Evolutionary conservation across 2,329 filamentous ascomycete genomes (phyloP).

Genomic region (Ceratocystis cubensis): DNA sequence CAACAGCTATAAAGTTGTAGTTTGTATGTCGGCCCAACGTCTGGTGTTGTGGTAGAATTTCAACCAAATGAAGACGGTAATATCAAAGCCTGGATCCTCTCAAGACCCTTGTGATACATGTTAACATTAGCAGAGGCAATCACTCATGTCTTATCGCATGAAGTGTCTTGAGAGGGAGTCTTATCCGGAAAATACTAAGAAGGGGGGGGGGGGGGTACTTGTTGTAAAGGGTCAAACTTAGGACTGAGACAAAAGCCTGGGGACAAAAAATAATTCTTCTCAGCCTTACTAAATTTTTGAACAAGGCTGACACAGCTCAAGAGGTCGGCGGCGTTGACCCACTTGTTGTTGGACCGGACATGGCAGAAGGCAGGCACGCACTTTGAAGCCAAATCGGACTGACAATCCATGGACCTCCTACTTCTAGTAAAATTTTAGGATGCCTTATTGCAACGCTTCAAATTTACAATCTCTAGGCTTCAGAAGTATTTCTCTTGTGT

Average conservation of each 20-base stretch:
- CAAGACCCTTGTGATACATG: neutral
- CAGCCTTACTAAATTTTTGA: slow-evolving; percentile 5
- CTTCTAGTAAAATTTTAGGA: no score
- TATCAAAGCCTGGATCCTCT: neutral
- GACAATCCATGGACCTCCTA: no score
- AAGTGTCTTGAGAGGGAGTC: neutral
- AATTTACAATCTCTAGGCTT: no score
- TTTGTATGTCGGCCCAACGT: neutral
- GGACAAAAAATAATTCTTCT: neutral
- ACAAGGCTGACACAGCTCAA: slow-evolving; percentile 8
- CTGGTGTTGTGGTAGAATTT: neutral
- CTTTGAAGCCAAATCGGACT: no score
- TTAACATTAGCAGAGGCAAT: neutral
- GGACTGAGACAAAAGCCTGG: neutral
- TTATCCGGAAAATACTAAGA: neutral
- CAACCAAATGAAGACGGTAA: slow-evolving; percentile 4
- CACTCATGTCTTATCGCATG: neutral
- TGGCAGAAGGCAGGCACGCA: neutral
- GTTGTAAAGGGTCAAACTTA: neutral
- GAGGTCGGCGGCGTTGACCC: neutral
- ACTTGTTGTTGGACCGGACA: neutral
- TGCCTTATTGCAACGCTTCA: no score
- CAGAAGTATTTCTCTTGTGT: no score
- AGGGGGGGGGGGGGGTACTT: neutral
- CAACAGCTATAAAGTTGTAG: neutral